These are phyloP conservation scores for Cnidoscolus chayamansa DNA, from an alignment of 441 rosid species.

Conservation along the genomic window DNA sequence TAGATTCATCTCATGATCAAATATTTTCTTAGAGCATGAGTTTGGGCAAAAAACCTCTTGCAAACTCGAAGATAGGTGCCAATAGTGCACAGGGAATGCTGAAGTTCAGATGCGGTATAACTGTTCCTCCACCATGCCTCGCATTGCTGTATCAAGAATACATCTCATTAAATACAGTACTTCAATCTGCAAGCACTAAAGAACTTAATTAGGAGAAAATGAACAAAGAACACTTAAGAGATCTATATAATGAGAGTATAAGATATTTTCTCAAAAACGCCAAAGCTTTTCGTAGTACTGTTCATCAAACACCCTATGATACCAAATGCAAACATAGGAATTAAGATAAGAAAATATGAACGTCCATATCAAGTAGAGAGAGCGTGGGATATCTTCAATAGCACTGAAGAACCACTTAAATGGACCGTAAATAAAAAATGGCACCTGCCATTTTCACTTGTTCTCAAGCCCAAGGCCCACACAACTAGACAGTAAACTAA, in stretches of 20 bases:
- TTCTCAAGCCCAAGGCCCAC: not conserved
- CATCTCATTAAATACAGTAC: conserved; percentile 12
- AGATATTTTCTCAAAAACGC: too few species aligned
- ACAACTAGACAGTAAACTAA: not conserved
- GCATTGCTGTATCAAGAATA: conserved; percentile 66
- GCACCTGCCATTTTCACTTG: not conserved
- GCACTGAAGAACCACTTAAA: not conserved
- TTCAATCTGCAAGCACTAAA: conserved; percentile 13
- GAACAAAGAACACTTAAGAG: not conserved
- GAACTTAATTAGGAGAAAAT: conserved; percentile 7
- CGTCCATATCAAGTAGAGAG: not conserved
- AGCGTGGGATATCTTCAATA: not conserved
- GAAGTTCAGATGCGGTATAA: conserved; percentile 91
- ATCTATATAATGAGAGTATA: too few species aligned
- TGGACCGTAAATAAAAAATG: not conserved
- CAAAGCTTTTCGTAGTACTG: too few species aligned
- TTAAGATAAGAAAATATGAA: not conserved
- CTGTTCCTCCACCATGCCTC: conserved; percentile 78
- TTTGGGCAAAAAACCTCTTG: conserved; percentile 50
- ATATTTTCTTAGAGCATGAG: not conserved
- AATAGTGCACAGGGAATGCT: conserved; percentile 84
- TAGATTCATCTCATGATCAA: not conserved
- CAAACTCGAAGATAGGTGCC: conserved; percentile 73
- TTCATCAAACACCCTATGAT: too few species aligned
- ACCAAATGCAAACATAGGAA: too few species aligned